These are phyloP conservation scores for Saprolegnia diclina DNA, from an alignment of 352 stramenopile species.

Conservation along the genomic window DNA sequence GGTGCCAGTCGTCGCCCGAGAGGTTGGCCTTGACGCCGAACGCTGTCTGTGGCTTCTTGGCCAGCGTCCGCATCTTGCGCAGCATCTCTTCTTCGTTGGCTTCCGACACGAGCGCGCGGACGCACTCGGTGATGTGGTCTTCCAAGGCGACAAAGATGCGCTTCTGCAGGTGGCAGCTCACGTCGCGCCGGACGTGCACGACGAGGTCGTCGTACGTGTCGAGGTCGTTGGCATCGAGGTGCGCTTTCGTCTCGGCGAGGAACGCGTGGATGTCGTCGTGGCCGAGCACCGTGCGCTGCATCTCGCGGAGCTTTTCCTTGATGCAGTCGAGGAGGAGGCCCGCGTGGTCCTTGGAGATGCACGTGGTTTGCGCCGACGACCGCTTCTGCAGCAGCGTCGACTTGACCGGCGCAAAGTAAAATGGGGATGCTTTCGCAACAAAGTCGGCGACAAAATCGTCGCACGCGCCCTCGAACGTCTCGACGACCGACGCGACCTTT, in stretches of 20 bases:
- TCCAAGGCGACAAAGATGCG: slow-evolving; percentile 49
- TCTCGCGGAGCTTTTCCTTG: slow-evolving; percentile 44
- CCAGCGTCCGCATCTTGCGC: slow-evolving; percentile 51
- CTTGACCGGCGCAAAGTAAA: slow-evolving; percentile 22
- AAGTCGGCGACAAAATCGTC: slow-evolving; percentile 23
- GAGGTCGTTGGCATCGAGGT: slow-evolving; percentile 33
- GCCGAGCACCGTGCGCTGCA: slow-evolving; percentile 45
- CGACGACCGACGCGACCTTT: not conserved
- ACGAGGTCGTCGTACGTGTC: slow-evolving; percentile 54
- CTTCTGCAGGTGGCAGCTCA: slow-evolving; percentile 47
- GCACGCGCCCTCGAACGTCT: not conserved
- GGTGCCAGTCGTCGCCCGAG: slow-evolving; percentile 49
- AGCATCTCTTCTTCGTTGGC: slow-evolving; percentile 42
- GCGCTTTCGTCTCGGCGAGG: slow-evolving; percentile 31
- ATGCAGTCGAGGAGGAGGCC: slow-evolving; percentile 19
- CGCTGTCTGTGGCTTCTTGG: slow-evolving; percentile 45
- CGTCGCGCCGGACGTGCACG: slow-evolving; percentile 51
- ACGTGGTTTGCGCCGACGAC: slow-evolving; percentile 8
- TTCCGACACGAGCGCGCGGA: slow-evolving; percentile 45
- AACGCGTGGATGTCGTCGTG: slow-evolving; percentile 38
- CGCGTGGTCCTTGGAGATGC: slow-evolving; percentile 24
- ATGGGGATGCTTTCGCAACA: not conserved
- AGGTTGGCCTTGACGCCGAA: slow-evolving; percentile 52
- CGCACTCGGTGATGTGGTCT: slow-evolving; percentile 52
- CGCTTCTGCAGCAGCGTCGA: slow-evolving; percentile 17